A percentile compares a stretch with the other conserved stretches of the same genome.
Conservation (phyloP, 176 grass and related monocot species). For the Canna indica region DNA sequence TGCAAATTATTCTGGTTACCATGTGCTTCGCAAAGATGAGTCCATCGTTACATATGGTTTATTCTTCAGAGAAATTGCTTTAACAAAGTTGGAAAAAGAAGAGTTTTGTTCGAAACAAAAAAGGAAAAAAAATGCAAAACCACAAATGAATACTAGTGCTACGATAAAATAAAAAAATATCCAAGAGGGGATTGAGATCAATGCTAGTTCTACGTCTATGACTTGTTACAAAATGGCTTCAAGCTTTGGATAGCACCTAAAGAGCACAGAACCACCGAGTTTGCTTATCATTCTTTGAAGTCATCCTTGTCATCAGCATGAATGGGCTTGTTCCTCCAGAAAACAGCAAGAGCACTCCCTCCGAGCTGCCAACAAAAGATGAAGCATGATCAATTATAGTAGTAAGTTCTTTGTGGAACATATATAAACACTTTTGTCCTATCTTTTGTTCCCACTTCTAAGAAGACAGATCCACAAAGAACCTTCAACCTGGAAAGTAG, state of each 20-base stretch:
- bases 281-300: slow-evolving; percentile 61
- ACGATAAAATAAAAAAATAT: neutral
- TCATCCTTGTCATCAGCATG: slow-evolving; percentile 85
- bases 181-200: neutral
- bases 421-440: neutral
- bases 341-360: slow-evolving; percentile 80
- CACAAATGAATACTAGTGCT: too few species aligned
- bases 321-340: slow-evolving; percentile 78
- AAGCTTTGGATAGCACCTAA: neutral
- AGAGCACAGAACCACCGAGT: slow-evolving; percentile 2
- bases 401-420: neutral
- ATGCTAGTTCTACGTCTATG: neutral
- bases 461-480: neutral
- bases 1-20: too few species aligned
- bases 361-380: slow-evolving; percentile 51
- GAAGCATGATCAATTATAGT: slow-evolving; percentile 8
- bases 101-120: too few species aligned
- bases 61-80: too few species aligned
- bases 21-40: too few species aligned
- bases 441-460: neutral
- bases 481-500: too few species aligned
- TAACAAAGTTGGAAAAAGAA: too few species aligned
- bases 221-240: neutral
- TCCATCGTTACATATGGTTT: too few species aligned
- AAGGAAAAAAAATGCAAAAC: too few species aligned